Evolutionary conservation across 2,329 filamentous ascomycete species (phyloP).

Genomic region (Chaetothyriales sp.): DNA sequence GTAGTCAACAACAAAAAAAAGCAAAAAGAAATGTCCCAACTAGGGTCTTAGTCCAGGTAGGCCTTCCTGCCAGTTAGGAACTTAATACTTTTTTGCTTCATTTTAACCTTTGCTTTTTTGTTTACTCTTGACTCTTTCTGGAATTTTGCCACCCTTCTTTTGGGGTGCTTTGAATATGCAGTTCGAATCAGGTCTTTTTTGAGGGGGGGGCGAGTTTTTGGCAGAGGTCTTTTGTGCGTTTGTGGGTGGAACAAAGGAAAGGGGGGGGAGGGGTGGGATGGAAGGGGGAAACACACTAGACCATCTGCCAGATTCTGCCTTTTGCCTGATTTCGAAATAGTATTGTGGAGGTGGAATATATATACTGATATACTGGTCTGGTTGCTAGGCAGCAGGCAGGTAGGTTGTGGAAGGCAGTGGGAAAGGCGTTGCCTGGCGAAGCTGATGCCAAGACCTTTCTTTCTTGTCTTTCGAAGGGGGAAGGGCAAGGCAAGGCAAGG

Average conservation of each 20-base stretch:
- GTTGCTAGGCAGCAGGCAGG: background rate
- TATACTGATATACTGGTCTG: no score
- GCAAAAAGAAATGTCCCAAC: background rate
- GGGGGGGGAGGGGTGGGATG: background rate
- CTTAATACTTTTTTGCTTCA: background rate
- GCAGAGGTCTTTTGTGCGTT: background rate
- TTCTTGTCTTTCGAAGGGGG: background rate
- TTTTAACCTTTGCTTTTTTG: background rate
- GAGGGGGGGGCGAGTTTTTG: no score
- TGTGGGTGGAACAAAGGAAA: background rate
- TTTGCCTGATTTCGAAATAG: background rate
- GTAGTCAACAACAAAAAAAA: background rate
- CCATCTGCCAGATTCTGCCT: background rate
- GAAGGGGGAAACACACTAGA: background rate
- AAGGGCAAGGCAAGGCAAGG: background rate
- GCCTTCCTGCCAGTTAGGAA: background rate
- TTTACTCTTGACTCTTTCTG: background rate
- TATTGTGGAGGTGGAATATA: background rate
- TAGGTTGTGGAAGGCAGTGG: no score
- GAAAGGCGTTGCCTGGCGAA: background rate
- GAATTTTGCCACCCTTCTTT: background rate
- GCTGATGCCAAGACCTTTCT: background rate
- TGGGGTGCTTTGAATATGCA: background rate
- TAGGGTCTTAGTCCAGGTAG: background rate
- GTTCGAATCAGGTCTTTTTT: background rate